These are phyloP conservation scores for Xylaria longipes DNA, from an alignment of 495 filamentous ascomycete genomes.

Conservation along the genomic window DNA sequence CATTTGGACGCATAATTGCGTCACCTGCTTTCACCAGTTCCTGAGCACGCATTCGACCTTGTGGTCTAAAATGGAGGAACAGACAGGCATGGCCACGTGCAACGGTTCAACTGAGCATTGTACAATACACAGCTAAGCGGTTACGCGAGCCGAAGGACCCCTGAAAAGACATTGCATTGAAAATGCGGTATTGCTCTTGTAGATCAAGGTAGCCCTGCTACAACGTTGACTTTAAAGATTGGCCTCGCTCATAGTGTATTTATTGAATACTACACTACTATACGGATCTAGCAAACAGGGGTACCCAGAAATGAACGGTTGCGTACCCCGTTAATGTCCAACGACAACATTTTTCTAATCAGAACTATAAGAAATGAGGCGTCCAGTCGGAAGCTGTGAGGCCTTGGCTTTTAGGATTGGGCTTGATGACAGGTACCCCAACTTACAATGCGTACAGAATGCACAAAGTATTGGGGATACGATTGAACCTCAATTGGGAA, in stretches of 20 bases:
- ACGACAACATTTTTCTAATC: background rate
- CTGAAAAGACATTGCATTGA: background rate
- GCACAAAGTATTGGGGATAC: background rate
- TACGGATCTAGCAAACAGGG: background rate
- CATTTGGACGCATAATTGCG: conserved; percentile 3
- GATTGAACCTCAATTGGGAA: background rate
- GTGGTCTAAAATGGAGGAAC: background rate
- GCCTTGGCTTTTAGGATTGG: background rate
- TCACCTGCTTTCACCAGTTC: conserved; percentile 4
- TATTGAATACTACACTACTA: background rate
- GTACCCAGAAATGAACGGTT: background rate
- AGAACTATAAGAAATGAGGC: background rate
- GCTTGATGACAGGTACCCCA: background rate
- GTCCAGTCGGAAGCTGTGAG: background rate
- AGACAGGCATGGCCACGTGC: background rate
- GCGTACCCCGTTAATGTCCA: background rate
- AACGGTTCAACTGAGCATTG: background rate
- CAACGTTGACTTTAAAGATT: background rate
- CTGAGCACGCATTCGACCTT: background rate
- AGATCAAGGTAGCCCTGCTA: background rate
- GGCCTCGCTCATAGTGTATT: background rate
- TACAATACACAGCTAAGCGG: background rate
- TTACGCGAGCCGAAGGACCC: background rate
- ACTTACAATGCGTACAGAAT: background rate
- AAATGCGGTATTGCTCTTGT: background rate